phyloP scores from a whole-genome alignment of 176 grass and related monocot genomes.

The Bonia amplexicaulis region DNA sequence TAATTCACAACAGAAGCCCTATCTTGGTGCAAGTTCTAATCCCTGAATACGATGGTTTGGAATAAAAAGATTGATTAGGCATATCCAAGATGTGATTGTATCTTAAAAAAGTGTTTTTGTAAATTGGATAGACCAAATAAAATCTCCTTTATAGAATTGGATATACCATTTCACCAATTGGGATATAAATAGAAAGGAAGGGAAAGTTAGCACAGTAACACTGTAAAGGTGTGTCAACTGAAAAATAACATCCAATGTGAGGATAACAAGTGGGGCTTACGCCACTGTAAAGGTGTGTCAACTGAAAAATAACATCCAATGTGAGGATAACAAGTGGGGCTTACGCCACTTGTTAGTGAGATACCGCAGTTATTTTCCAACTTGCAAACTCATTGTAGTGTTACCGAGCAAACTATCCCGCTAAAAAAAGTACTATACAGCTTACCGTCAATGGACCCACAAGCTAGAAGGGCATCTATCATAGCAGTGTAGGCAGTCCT shows the following conservation, averaged over 20 bases:
- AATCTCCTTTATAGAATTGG: not conserved
- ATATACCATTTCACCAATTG: not conserved
- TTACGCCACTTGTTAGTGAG: conserved; percentile 8
- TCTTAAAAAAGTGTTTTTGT: not conserved
- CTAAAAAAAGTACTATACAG: not conserved
- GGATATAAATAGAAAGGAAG: not conserved
- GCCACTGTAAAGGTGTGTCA: not conserved
- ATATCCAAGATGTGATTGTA: not conserved
- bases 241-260: conserved; percentile 4
- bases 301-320: conserved; percentile 2
- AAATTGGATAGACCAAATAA: not conserved
- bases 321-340: not conserved
- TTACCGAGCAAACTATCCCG: not conserved
- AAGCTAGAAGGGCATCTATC: conserved; percentile 76
- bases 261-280: not conserved
- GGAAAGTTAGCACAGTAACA: not conserved
- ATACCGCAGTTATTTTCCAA: conserved; percentile 2
- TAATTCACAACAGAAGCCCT: not conserved
- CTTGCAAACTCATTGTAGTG: not conserved
- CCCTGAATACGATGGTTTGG: not conserved
- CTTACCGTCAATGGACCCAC: conserved; percentile 64
- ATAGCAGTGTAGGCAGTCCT: conserved; percentile 87
- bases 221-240: not conserved
- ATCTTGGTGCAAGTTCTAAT: not conserved
- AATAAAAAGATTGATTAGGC: not conserved